phyloP scores from a whole-genome alignment of 805 yeast species.

The Cyberlindnera maritima region DNA sequence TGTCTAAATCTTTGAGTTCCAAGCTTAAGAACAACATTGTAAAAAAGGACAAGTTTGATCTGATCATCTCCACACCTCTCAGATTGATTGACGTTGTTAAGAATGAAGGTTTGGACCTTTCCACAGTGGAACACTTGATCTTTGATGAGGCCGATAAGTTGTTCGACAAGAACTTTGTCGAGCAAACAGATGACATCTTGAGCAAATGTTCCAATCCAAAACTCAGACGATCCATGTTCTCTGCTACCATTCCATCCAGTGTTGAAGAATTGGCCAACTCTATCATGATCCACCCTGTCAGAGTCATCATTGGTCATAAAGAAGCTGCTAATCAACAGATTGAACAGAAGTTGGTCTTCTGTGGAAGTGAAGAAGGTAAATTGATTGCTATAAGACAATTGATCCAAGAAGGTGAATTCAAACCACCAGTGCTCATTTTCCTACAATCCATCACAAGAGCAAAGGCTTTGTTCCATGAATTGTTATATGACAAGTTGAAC shows the following conservation, averaged over 20 bases:
- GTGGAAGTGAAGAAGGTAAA: constrained; percentile 97
- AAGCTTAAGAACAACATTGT: constrained; percentile 63
- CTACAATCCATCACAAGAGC: constrained; percentile 92
- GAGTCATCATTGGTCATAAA: constrained; percentile 88
- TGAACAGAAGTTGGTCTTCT: constrained; percentile 77
- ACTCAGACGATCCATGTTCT: constrained; percentile 70
- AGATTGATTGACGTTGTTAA: constrained; percentile 79
- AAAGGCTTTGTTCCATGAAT: constrained; percentile 90
- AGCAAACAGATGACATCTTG: constrained; percentile 86
- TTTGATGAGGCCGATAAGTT: constrained; percentile 96
- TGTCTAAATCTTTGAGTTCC: constrained; percentile 69
- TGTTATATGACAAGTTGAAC: constrained; percentile 84
- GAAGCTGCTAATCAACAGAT: constrained; percentile 87
- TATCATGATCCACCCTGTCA: constrained; percentile 72
- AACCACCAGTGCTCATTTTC: constrained; percentile 91
- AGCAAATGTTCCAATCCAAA: constrained; percentile 41
- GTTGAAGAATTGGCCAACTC: constrained; percentile 85
- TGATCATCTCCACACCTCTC: constrained; percentile 84
- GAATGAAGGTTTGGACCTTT: constrained; percentile 55
- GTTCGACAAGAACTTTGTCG: constrained; percentile 81
- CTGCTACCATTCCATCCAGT: constrained; percentile 93
- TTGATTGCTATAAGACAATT: constrained; percentile 86
- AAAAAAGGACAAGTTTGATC: constrained; percentile 64
- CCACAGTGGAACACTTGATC: constrained; percentile 68
- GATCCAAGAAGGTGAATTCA: constrained; percentile 78